phyloP scores from a whole-genome alignment of 1,139 yeast genomes.

The Meyerozyma sp. region DNA sequence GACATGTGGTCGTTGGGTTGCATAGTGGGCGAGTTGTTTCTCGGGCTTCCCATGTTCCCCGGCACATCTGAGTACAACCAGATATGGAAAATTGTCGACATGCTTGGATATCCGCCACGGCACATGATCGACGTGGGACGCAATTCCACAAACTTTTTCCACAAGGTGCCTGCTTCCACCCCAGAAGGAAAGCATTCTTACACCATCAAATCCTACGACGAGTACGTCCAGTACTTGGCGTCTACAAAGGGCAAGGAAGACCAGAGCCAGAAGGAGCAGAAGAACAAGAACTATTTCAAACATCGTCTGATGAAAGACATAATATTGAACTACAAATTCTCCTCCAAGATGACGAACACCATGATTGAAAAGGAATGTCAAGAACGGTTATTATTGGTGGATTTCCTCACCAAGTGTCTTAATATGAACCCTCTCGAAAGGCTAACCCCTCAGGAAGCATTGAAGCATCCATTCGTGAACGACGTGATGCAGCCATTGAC shows the following conservation, averaged over 20 bases:
- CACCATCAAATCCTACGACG: conserved; percentile 29
- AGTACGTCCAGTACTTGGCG: conserved; percentile 31
- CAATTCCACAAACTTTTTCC: conserved; percentile 67
- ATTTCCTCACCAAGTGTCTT: conserved; percentile 72
- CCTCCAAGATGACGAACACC: conserved; percentile 64
- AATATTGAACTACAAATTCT: conserved; percentile 67
- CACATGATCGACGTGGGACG: conserved; percentile 98
- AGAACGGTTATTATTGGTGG: conserved; percentile 67
- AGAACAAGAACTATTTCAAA: conserved; percentile 79
- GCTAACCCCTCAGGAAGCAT: conserved; percentile 95
- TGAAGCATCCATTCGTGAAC: conserved; percentile 81
- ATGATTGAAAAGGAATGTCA: conserved; percentile 66
- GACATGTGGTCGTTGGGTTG: conserved; percentile 99
- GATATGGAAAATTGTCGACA: conserved; percentile 72
- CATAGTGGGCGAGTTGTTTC: conserved; percentile 85
- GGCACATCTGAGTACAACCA: conserved; percentile 95
- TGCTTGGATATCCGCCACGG: conserved; percentile 82
- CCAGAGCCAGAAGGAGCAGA: conserved; percentile 63
- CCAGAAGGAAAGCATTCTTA: conserved; percentile 27
- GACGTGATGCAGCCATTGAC: conserved; percentile 12
- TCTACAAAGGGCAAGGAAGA: conserved; percentile 33
- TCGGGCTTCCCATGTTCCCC: conserved; percentile 93
- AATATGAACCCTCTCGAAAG: conserved; percentile 89
- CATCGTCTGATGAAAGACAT: conserved; percentile 71
- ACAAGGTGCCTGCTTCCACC: conserved; percentile 26